Evolutionary conservation across 2,329 filamentous ascomycete genomes (phyloP).

Genomic region (Truncatella angustata): DNA sequence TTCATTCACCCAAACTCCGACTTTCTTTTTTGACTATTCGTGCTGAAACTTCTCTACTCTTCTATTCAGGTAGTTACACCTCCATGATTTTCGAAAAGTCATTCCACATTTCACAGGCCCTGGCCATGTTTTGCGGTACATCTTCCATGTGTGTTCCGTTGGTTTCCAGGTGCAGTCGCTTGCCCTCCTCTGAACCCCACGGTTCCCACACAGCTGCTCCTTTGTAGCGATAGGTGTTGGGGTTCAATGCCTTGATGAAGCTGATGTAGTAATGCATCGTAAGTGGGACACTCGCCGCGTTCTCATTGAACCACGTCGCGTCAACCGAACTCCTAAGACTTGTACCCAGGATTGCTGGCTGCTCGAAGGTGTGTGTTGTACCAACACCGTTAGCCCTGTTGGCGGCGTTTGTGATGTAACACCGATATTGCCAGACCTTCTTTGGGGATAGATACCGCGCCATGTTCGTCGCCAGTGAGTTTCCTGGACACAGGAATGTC

Average conservation of each 20-base stretch:
- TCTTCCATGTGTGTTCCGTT: conserved; percentile 1
- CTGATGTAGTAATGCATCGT: conserved; percentile 17
- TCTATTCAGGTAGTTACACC: background rate
- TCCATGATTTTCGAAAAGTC: conserved; percentile 3
- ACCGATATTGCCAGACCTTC: conserved; percentile 64
- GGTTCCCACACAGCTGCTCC: conserved; percentile 14
- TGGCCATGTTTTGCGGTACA: background rate
- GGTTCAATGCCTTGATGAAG: conserved; percentile 14
- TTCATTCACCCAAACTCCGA: too few relatives aligned
- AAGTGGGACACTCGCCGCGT: conserved; percentile 7
- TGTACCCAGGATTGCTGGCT: conserved; percentile 61
- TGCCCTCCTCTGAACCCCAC: conserved; percentile 6
- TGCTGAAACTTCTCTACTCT: background rate
- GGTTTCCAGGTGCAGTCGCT: background rate
- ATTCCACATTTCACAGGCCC: background rate
- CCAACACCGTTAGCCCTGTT: conserved; percentile 52
- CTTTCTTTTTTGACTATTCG: too few relatives aligned
- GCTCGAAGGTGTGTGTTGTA: conserved; percentile 63
- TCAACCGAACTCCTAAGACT: background rate
- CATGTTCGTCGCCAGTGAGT: conserved; percentile 56
- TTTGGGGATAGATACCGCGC: conserved; percentile 25
- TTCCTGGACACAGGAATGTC: conserved; percentile 40
- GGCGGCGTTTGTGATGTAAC: conserved; percentile 58
- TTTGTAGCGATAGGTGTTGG: conserved; percentile 9
- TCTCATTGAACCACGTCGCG: background rate